Percentiles rank a stretch among this genome's conserved stretches.
Evolutionary conservation across 202 grass and related monocot species (phyloP).

Genomic region (Alloteropsis angusta): DNA sequence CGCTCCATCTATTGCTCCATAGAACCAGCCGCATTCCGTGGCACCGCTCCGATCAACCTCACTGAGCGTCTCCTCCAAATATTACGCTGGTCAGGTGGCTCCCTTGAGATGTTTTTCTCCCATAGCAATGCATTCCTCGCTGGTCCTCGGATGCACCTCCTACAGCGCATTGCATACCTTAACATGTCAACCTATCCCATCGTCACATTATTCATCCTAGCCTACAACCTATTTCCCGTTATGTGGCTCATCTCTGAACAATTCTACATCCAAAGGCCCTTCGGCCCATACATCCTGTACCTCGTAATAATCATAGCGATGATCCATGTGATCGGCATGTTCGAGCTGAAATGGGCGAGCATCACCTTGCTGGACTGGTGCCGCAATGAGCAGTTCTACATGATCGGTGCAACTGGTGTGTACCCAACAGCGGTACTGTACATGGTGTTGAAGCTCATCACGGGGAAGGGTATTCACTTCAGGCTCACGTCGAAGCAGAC

Average conservation of each 20-base stretch:
- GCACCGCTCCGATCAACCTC: conserved; percentile 42
- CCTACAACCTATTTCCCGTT: conserved; percentile 39
- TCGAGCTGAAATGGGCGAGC: conserved; percentile 42
- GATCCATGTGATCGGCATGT: conserved; percentile 34
- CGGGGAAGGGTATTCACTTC: conserved; percentile 39
- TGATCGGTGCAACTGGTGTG: conserved; percentile 34
- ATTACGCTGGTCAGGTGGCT: conserved; percentile 34
- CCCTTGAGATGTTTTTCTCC: conserved; percentile 58
- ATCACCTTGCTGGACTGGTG: conserved; percentile 48
- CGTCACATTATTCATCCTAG: conserved; percentile 32
- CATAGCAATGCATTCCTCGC: conserved; percentile 37
- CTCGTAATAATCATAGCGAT: conserved; percentile 14
- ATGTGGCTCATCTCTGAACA: conserved; percentile 41
- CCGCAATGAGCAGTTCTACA: conserved; percentile 56
- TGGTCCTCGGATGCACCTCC: conserved; percentile 2
- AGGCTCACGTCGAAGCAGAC: conserved; percentile 46
- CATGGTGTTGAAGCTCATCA: conserved; percentile 38
- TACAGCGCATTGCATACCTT: conserved; percentile 42
- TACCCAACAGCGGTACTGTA: conserved; percentile 46
- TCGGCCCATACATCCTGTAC: conserved; percentile 24
- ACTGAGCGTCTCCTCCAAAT: conserved; percentile 44
- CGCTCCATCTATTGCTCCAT: conserved; percentile 33
- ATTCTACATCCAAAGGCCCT: conserved; percentile 36
- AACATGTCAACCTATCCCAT: conserved; percentile 40
- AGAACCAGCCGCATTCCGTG: conserved; percentile 36